A percentile compares a stretch with the other conserved stretches of the same genome.
Evolutionary conservation across 306 rosid species (phyloP).

Genomic region (Bauhinia variegata): DNA sequence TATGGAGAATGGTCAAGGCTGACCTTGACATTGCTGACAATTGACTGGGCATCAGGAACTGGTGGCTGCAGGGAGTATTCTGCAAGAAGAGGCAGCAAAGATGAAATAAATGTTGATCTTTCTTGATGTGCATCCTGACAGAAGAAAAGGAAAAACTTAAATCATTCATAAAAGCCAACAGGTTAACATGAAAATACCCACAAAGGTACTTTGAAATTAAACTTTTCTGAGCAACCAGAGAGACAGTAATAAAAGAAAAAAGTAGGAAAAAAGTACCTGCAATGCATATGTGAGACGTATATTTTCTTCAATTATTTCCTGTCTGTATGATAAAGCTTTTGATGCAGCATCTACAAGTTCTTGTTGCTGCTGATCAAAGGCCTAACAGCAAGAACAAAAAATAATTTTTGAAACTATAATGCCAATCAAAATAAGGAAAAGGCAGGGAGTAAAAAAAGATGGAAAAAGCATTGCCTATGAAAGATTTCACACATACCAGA

Average conservation of each 20-base stretch:
- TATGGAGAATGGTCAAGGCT: conserved; percentile 36
- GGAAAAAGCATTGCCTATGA: conserved; percentile 24
- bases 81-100: conserved; percentile 87
- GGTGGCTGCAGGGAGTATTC: conserved; percentile 94
- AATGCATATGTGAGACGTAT: conserved; percentile 79
- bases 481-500: conserved; percentile 50
- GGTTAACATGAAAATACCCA: conserved; percentile 9
- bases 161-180: conserved; percentile 10
- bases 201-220: conserved; percentile 30
- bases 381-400: conserved; percentile 42
- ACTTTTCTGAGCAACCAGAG: conserved; percentile 18
- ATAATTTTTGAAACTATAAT: conserved; percentile 11
- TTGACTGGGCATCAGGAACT: conserved; percentile 85
- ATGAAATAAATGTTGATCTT: conserved; percentile 82
- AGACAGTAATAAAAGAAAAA: conserved; percentile 24
- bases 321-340: conserved; percentile 72
- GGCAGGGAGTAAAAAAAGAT: conserved; percentile 1
- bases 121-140: conserved; percentile 95
- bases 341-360: conserved; percentile 71
- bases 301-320: conserved; percentile 95
- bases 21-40: conserved; percentile 93
- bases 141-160: conserved; percentile 29
- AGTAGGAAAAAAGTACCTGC: conserved; percentile 44
- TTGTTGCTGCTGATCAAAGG: conserved; percentile 71
- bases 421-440: conserved; percentile 32